Evolutionary conservation across 441 rosid genomes (phyloP).

Genomic region (Aquilaria agallochum): DNA sequence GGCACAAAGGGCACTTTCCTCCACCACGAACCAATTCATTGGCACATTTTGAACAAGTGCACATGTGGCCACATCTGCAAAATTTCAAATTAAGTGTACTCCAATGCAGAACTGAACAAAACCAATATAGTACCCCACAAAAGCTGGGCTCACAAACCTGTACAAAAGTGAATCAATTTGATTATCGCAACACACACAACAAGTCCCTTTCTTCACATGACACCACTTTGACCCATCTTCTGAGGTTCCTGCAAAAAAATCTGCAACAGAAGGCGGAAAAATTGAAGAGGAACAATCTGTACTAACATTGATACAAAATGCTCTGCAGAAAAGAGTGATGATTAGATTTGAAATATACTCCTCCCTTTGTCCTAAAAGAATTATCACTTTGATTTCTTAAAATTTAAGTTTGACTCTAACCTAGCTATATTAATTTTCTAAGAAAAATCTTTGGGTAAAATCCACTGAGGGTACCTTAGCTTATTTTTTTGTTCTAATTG

Average conservation of each 20-base stretch:
- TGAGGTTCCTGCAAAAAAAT: constrained; percentile 60
- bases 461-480: no score
- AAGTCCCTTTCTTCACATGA: constrained; percentile 86
- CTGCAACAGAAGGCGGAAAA: constrained; percentile 28
- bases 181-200: constrained; percentile 92
- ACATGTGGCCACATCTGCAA: constrained; percentile 98
- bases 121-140: background rate
- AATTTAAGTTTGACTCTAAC: no score
- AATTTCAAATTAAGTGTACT: background rate
- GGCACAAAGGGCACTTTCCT: constrained; percentile 93
- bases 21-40: constrained; percentile 80
- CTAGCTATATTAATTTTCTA: no score
- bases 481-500: no score
- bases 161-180: constrained; percentile 93
- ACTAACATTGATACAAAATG: background rate
- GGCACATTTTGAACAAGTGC: constrained; percentile 93
- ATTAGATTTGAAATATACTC: no score
- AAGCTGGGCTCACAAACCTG: constrained; percentile 43
- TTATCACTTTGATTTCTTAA: no score
- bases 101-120: background rate
- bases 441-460: no score
- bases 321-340: background rate
- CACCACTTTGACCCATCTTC: constrained; percentile 89
- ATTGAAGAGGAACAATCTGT: background rate
- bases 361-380: no score